A percentile compares a stretch with the other conserved stretches of the same genome.
phyloP scores from a whole-genome alignment of 208 protist species.

The Crithidia thermophila region DNA sequence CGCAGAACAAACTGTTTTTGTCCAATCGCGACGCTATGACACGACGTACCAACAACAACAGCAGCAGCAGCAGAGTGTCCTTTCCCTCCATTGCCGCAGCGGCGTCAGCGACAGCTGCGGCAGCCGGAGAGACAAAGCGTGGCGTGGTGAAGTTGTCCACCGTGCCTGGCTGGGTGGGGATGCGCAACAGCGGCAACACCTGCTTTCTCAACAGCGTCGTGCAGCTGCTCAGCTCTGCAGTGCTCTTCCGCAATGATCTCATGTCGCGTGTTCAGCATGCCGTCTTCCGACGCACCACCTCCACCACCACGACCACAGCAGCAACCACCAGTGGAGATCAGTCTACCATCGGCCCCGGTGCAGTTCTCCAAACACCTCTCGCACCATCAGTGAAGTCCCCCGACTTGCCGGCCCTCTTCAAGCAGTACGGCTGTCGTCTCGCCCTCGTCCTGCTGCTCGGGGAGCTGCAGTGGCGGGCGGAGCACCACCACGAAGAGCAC shows the following conservation, averaged over 20 bases:
- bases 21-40: too few relatives aligned
- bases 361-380: too few relatives aligned
- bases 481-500: constrained; percentile 10
- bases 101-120: neutral
- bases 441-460: constrained; percentile 39
- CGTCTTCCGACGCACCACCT: constrained; percentile 7
- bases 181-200: constrained; percentile 66
- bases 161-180: constrained; percentile 42
- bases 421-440: constrained; percentile 20
- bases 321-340: too few relatives aligned
- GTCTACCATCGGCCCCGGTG: too few relatives aligned
- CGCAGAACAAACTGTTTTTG: too few relatives aligned
- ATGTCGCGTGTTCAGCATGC: constrained; percentile 16
- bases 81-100: neutral
- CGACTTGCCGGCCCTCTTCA: neutral
- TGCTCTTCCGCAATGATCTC: constrained; percentile 37
- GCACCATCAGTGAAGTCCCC: neutral
- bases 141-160: neutral
- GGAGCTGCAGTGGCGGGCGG: constrained; percentile 61
- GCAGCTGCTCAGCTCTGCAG: constrained; percentile 56
- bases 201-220: constrained; percentile 73
- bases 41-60: neutral
- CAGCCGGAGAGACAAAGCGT: neutral
- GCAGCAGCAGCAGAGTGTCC: neutral
- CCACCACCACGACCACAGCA: too few relatives aligned